Base-by-base conservation (phyloP, 2,329 filamentous ascomycete species). In the Fusarium sp. region DNA sequence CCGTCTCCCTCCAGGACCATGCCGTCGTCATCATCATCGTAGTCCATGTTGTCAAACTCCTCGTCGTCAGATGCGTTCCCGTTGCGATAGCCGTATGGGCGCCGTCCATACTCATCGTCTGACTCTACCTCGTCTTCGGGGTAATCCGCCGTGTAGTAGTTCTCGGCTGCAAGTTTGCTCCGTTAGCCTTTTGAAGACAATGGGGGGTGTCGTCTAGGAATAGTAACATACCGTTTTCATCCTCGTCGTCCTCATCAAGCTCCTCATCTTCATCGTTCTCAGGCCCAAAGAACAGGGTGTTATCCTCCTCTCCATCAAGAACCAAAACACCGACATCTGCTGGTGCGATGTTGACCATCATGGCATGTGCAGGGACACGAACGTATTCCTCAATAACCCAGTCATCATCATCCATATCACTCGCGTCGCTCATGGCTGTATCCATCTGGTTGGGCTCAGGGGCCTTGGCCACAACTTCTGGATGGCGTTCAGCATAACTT, bases 71-170 rank as follows among this genome's bases (percentile, higher is more conserved):
- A 89, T 10, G 87, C 87, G 62, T 89, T 88, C 27, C 82, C 82
- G 23, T 84, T 89, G 50, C 87, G 85, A 77, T 88, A 91, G 37
- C 84, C 82, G 78, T 92, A 92, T 2, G 89, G 80, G 64, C 90
- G 87, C 11, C 85, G 84, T 50, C 86, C 88, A 71, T 87, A 85
- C 67, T 85, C 84, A 62, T 85, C 84, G 76, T 95, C 93, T 18
- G 90, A 92, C 52, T 90, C 92, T 16, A 95, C 88, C 80, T 95
- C 93, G 64, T 95, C 93, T 71, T 95, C 93, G 1, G 93, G 93
- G 76, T 95, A 95, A 80, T 95, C 93, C 64, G 93, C 92, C 5
- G 91, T 91, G 79, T 95, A 95, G 82, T 94, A 92, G 77, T 94
- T 92, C 80, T 95, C 93, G 39, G 93, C 92, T 92, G 70, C 11